These are phyloP conservation scores for Anisodus acutangulus DNA, from an alignment of 257 asterid species.

Conservation along the genomic window DNA sequence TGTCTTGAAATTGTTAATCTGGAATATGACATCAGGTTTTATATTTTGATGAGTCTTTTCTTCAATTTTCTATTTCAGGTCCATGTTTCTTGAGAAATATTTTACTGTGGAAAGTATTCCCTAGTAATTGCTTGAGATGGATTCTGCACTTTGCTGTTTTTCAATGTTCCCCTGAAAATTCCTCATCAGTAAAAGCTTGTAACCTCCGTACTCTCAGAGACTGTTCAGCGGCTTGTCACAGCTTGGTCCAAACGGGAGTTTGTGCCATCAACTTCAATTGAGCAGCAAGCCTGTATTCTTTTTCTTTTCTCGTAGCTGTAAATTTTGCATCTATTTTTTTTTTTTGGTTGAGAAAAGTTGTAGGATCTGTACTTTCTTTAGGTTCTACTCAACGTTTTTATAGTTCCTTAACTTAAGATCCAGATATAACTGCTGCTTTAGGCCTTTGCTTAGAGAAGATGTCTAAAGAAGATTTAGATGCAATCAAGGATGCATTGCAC, in stretches of 20 bases:
- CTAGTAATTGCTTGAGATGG: constrained; percentile 86
- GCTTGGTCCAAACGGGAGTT: constrained; percentile 89
- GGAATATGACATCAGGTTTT: background rate
- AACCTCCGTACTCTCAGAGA: constrained; percentile 55
- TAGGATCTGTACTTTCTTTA: background rate
- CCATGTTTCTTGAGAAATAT: constrained; percentile 82
- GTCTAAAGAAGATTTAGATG: constrained; percentile 82
- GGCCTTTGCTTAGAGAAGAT: constrained; percentile 97
- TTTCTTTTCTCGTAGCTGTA: constrained; percentile 27
- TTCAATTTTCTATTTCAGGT: constrained; percentile 53
- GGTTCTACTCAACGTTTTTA: background rate
- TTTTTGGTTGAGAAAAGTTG: background rate
- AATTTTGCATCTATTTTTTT: constrained; percentile 12
- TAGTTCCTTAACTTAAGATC: constrained; percentile 52
- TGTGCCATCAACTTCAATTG: constrained; percentile 83
- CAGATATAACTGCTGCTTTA: constrained; percentile 91
- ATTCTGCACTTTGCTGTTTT: constrained; percentile 90
- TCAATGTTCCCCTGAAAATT: constrained; percentile 63
- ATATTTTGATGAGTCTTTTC: background rate
- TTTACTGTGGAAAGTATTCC: constrained; percentile 93
- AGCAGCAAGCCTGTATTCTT: constrained; percentile 91
- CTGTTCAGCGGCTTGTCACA: constrained; percentile 71
- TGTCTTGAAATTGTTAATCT: constrained; percentile 27
- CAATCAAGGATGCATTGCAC: constrained; percentile 76
- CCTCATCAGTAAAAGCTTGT: constrained; percentile 42